Evolutionary conservation across 176 grass and related monocot species (phyloP).

Genomic region (Phoenix roebelenii): DNA sequence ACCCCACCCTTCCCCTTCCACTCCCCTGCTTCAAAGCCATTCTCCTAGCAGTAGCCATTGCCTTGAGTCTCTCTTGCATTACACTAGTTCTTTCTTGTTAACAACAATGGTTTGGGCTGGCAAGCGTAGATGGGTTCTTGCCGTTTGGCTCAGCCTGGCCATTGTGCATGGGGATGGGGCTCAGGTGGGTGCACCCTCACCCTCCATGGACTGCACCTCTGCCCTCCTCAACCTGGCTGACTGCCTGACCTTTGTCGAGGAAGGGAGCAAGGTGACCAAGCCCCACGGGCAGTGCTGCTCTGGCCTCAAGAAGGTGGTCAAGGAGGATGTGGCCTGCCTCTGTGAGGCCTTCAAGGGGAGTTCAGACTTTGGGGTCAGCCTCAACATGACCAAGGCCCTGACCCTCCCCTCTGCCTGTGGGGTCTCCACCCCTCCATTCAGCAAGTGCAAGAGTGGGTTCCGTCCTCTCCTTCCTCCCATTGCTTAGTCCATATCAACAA

Average conservation of each 20-base stretch:
- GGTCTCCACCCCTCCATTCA: constrained; percentile 26
- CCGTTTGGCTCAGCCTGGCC: background rate
- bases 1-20: too few species aligned
- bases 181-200: constrained; percentile 11
- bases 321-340: constrained; percentile 30
- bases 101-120: too few species aligned
- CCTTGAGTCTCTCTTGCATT: too few species aligned
- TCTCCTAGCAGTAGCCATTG: too few species aligned
- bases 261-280: constrained; percentile 4
- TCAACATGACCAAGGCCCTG: constrained; percentile 46
- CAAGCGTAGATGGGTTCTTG: too few species aligned
- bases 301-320: too few species aligned
- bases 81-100: too few species aligned
- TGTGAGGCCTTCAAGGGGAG: constrained; percentile 20
- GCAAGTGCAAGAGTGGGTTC: constrained; percentile 42
- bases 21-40: too few species aligned
- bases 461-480: background rate
- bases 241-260: constrained; percentile 34
- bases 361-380: constrained; percentile 5
- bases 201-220: constrained; percentile 24
- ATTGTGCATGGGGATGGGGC: background rate
- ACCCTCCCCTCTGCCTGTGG: constrained; percentile 47
- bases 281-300: constrained; percentile 38
- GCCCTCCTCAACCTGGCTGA: background rate
- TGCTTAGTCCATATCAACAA: background rate